Percentiles rank a stretch among this genome's conserved stretches.
Evolutionary conservation across 1,284 basidiomycete species (phyloP).

Genomic region (Termitomyces sp.): DNA sequence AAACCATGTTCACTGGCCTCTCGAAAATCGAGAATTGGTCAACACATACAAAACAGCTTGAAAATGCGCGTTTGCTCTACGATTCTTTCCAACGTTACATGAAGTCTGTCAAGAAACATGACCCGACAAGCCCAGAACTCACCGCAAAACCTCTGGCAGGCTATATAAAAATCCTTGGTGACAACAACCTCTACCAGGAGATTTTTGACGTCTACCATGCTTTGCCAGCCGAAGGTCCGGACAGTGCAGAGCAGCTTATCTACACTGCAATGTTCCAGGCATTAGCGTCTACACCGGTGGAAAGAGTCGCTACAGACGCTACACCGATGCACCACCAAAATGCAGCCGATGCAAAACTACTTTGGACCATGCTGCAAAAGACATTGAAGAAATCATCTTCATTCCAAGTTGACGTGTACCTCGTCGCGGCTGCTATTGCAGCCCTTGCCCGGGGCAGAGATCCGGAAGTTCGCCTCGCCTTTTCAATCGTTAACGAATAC

Average conservation of each 20-base stretch:
- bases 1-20: slow-evolving; percentile 60
- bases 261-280: slow-evolving; percentile 61
- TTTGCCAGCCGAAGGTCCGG: slow-evolving; percentile 51
- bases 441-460: slow-evolving; percentile 50
- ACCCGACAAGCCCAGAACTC: slow-evolving; percentile 44
- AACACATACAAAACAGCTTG: slow-evolving; percentile 50
- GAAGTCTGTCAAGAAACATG: slow-evolving; percentile 40
- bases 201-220: slow-evolving; percentile 70
- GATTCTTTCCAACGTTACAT: slow-evolving; percentile 47
- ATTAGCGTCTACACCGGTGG: slow-evolving; percentile 29
- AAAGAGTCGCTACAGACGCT: neutral
- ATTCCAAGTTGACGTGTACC: slow-evolving; percentile 47
- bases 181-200: slow-evolving; percentile 50
- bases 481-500: slow-evolving; percentile 58
- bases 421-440: slow-evolving; percentile 46
- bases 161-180: slow-evolving; percentile 63
- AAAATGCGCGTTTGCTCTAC: slow-evolving; percentile 55
- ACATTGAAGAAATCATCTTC: slow-evolving; percentile 37
- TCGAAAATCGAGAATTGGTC: slow-evolving; percentile 56
- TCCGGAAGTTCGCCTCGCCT: slow-evolving; percentile 56
- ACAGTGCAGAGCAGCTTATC: slow-evolving; percentile 50
- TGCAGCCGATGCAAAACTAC: slow-evolving; percentile 53
- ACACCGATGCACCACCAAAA: slow-evolving; percentile 26
- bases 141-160: slow-evolving; percentile 42
- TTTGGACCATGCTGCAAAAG: slow-evolving; percentile 63